A percentile compares a stretch with the other conserved stretches of the same genome.
Evolutionary conservation across 441 rosid species (phyloP).

Genomic region (Macaranga tanarius): DNA sequence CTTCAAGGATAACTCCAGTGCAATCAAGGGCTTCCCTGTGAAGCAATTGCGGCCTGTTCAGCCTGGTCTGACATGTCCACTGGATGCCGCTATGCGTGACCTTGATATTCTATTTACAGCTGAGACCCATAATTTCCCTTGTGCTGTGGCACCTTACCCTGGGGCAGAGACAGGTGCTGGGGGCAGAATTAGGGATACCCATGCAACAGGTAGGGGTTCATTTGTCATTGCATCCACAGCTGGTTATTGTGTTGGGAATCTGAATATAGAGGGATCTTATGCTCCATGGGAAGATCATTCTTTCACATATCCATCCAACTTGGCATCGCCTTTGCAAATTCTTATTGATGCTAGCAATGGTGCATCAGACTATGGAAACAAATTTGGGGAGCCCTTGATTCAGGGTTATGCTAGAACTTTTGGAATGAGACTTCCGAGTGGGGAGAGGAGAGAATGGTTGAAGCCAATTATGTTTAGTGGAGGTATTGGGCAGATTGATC

Average conservation of each 20-base stretch:
- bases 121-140: constrained; percentile 96
- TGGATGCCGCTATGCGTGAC: constrained; percentile 44
- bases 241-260: constrained; percentile 92
- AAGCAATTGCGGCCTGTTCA: constrained; percentile 65
- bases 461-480: constrained; percentile 98
- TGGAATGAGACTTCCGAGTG: constrained; percentile 94
- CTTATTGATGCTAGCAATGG: constrained; percentile 94
- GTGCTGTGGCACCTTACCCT: constrained; percentile 99
- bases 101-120: constrained; percentile 91
- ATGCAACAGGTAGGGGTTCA: constrained; percentile 95
- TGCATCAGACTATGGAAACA: constrained; percentile 94
- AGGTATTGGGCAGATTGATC: constrained; percentile 95
- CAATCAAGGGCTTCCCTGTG: constrained; percentile 77
- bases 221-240: constrained; percentile 86
- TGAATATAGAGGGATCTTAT: constrained; percentile 70
- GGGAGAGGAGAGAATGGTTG: constrained; percentile 94
- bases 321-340: constrained; percentile 92
- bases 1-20: constrained; percentile 94
- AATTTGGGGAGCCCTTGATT: constrained; percentile 93
- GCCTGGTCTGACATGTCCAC: constrained; percentile 69
- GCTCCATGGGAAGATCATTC: constrained; percentile 94
- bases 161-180: constrained; percentile 99
- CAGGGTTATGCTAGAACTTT: constrained; percentile 87
- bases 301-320: constrained; percentile 69
- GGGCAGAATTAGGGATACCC: constrained; percentile 94